Base-by-base conservation (phyloP, 2,329 filamentous ascomycete species). In the Fusarium subtropicale region DNA sequence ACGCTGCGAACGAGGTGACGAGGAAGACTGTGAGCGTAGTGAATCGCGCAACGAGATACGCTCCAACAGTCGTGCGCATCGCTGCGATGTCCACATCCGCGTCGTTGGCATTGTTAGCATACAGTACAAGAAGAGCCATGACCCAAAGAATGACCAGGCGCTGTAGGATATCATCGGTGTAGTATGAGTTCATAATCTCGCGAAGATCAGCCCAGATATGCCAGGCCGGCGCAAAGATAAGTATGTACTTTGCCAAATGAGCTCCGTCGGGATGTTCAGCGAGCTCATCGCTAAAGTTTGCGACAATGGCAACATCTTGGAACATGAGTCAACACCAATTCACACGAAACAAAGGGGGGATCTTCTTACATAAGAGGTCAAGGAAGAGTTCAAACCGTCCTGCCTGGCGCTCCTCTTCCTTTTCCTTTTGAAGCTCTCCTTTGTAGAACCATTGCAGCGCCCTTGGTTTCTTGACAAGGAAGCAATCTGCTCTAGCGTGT, bases 161-260 rank as follows among this genome's bases (percentile, higher is more conserved):
- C 69, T 85, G 83, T 2, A 79, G 64, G 22, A 85, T 70, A 66
- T 85, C 84, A 63, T 85, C 83, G 54, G 82, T 84, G 73, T 85
- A 85, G 74, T 83, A 85, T 10, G 81, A 83, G 73, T 85, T 85
- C 82, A 85, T 85, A 58, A 85, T 76, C 73, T 85, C 83, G 63
- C 82, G 81, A 20, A 84, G 76, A 63, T 85, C 83, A 41, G 77
- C 79, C 83, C 83, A 85, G 50, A 85, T 81, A 62, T 85, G 81
- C 83, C 83, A 85, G 57, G 83, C 82, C 12, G 82, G 82, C 10
- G 81, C 77, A 38, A 84, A 82, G 38, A 84, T 82, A 45, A 85
- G 78, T 30, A 85, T 77, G 69, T 84, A 85, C 72, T 85, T 84
- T 54, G 80, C 80, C 7, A 85, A 76, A 34, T 81, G 79, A 22